Percentiles rank a stretch among this genome's conserved stretches.
phyloP scores from a whole-genome alignment of 2,329 filamentous ascomycete species.

The Trichoderma hamatum region DNA sequence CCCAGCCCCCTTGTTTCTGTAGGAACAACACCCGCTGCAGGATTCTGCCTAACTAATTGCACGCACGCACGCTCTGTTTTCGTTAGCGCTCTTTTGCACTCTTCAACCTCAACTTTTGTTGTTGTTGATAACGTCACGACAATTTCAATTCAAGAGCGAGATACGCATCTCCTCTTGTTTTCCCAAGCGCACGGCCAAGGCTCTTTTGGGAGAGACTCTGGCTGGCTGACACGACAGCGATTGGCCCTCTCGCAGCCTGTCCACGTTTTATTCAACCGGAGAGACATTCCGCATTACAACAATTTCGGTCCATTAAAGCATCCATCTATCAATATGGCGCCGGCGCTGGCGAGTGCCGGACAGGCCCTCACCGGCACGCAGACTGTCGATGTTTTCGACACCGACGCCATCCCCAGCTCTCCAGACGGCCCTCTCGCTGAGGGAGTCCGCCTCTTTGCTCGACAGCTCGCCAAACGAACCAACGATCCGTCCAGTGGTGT shows the following conservation, averaged over 20 bases:
- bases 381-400: slow-evolving; percentile 26
- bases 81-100: neutral
- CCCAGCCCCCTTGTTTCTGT: slow-evolving; percentile 35
- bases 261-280: neutral
- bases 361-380: slow-evolving; percentile 33
- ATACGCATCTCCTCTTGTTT: neutral
- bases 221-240: slow-evolving; percentile 34
- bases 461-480: slow-evolving; percentile 32
- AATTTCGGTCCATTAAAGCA: neutral
- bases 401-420: slow-evolving; percentile 33
- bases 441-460: slow-evolving; percentile 47
- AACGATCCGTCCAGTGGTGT: slow-evolving; percentile 52
- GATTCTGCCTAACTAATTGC: slow-evolving; percentile 29
- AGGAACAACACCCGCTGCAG: slow-evolving; percentile 30
- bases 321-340: slow-evolving; percentile 43
- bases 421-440: slow-evolving; percentile 47
- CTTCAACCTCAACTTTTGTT: slow-evolving; percentile 3
- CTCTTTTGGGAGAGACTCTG: slow-evolving; percentile 28
- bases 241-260: neutral
- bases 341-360: slow-evolving; percentile 42
- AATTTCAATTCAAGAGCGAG: neutral
- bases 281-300: slow-evolving; percentile 33
- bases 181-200: neutral
- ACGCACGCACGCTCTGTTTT: slow-evolving; percentile 26
- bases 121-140: slow-evolving; percentile 4